These are phyloP conservation scores for Sclerotinia sclerotiorum DNA, from an alignment of 2,329 filamentous ascomycete species.

Conservation along the genomic window DNA sequence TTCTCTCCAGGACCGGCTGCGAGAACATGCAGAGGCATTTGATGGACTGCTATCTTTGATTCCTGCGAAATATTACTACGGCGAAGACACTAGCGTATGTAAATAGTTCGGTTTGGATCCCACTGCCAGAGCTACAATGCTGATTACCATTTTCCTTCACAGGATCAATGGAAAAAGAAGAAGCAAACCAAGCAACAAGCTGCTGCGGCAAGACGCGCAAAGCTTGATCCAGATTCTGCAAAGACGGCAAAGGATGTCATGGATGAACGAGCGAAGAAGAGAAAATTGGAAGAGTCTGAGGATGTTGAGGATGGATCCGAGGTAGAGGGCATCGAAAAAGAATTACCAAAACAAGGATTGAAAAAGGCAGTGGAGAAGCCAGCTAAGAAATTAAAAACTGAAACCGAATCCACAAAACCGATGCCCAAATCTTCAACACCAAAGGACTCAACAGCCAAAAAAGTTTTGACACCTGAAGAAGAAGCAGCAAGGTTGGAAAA, in stretches of 20 bases:
- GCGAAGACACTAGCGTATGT: slow-evolving; percentile 66
- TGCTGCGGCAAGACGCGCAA: slow-evolving; percentile 77
- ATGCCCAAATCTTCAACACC: slow-evolving; percentile 39
- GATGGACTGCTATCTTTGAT: slow-evolving; percentile 66
- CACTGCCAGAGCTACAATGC: slow-evolving; percentile 19
- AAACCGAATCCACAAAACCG: slow-evolving; percentile 7
- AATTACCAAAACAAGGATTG: slow-evolving; percentile 64
- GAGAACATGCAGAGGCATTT: slow-evolving; percentile 44
- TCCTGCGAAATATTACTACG: slow-evolving; percentile 71
- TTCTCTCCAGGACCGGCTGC: slow-evolving; percentile 50
- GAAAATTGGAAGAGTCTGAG: slow-evolving; percentile 69
- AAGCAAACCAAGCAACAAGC: slow-evolving; percentile 94
- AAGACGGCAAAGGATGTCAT: slow-evolving; percentile 92
- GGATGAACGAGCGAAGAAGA: slow-evolving; percentile 80
- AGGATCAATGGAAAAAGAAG: slow-evolving; percentile 94
- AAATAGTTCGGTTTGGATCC: slow-evolving; percentile 13
- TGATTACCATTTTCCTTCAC: slow-evolving; percentile 29
- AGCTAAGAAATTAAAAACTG: slow-evolving; percentile 56
- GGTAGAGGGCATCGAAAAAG: slow-evolving; percentile 53
- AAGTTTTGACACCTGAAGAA: slow-evolving; percentile 9
- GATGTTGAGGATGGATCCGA: slow-evolving; percentile 40
- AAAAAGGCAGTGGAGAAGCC: slow-evolving; percentile 48
- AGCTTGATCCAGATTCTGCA: slow-evolving; percentile 85
- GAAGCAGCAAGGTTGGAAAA: slow-evolving; percentile 23
- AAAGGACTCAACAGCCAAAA: slow-evolving; percentile 41